phyloP scores from a whole-genome alignment of 352 stramenopile genomes.

The Heterotrichella gracilis region DNA sequence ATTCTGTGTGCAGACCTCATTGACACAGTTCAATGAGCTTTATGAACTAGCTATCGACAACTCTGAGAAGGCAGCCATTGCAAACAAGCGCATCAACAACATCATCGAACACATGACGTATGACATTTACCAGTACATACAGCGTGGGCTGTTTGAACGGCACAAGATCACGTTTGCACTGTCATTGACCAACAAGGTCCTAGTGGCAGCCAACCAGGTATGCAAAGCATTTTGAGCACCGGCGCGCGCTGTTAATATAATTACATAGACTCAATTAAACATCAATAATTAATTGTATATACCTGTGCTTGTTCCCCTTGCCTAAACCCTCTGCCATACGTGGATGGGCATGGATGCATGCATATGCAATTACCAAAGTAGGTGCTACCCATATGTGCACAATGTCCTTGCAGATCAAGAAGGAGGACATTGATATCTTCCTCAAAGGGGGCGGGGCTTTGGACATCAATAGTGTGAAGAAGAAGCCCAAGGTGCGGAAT shows the following conservation, averaged over 20 bases:
- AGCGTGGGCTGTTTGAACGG: constrained; percentile 75
- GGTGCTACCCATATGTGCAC: no score
- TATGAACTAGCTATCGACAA: constrained; percentile 92
- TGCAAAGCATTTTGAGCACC: no score
- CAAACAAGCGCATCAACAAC: constrained; percentile 77
- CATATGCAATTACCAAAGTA: no score
- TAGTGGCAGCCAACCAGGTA: constrained; percentile 62
- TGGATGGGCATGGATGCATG: no score
- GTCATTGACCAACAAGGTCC: constrained; percentile 80
- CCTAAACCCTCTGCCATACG: no score
- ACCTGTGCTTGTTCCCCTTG: no score
- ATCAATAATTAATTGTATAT: no score
- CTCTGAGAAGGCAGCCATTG: constrained; percentile 70
- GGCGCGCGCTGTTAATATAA: no score
- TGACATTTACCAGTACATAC: constrained; percentile 89
- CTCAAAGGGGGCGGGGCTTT: constrained; percentile 65
- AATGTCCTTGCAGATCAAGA: no score
- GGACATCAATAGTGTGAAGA: constrained; percentile 63
- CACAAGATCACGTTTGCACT: constrained; percentile 92
- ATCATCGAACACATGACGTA: constrained; percentile 98
- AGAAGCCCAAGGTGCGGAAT: constrained; percentile 8
- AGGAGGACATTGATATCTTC: constrained; percentile 63
- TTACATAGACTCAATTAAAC: no score
- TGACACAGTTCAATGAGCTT: constrained; percentile 77
- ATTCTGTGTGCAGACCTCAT: no score